Evolutionary conservation across 176 grass and related monocot species (phyloP), one percentile per base, ranked within the genome.

Genomic region (Musa acuminata): DNA sequence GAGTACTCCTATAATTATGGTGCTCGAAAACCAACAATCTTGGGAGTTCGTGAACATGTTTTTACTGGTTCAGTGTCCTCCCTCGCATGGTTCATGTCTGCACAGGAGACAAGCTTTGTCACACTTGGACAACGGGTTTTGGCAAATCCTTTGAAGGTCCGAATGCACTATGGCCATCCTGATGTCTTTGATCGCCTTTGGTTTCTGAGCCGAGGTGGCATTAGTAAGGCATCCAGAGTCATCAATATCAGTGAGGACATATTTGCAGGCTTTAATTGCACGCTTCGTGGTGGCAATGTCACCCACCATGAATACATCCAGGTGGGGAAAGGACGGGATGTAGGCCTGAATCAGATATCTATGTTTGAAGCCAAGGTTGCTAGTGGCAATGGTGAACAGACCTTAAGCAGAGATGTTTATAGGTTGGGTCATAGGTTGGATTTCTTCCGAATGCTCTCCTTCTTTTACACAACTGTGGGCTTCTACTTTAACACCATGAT

Each of bases 401-500:
- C 93, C 52, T 78, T 96, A 71, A 96, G 93, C 74, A 74, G 93
- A 55, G 93, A 96, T 69, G 83, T 96, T 69, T 96, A 96, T 72
- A 87, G 93, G 83, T 81, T 96, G 79, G 93, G 93, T 19, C 89
- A 92, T 60, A 92, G 93, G 86, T 78, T 96, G 83, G 93, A 96
- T 70, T 96, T 96, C 66, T 92, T 92, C 59, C 80, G 93, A 57
- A 96, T 96, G 93, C 87, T 96, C 9, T 96, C 93, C 64, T 96
- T 96, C 83, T 96, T 86, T 75, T 96, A 90, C 65, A 96, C 93
- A 62, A 96, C 93, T 53, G 73, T 96, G 1, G 93, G 93, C 16
- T 96, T 96, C 76, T 96, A 96, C 80, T 96, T 96, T 75, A 96
- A 96, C 81, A 96, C 93, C 67, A 96, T 96, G 93, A 83, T 96